Base-by-base conservation (phyloP, 495 filamentous ascomycete species). In the Penicilliopsis zonata region DNA sequence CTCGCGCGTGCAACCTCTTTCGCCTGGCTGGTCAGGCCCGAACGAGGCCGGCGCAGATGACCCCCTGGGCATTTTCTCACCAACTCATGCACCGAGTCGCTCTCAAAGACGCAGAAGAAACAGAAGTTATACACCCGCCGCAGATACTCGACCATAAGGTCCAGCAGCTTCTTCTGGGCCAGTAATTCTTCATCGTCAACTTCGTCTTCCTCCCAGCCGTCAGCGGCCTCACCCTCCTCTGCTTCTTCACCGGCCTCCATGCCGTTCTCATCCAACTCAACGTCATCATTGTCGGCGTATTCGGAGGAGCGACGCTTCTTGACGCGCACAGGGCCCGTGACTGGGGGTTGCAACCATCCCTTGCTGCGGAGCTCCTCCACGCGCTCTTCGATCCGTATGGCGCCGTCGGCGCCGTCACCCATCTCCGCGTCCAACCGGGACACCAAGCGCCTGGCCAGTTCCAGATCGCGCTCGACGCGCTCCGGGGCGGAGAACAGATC, bases 41-140 rank as follows among this genome's bases (percentile, higher is more conserved):
- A 75, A 30, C 86, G 69, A 8, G 90, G 90, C 13, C 90, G 80
- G 36, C 90, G 83, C 32, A 95, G 79, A 67, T 98, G 90, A 15
- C 90, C 90, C 16, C 90, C 90, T 18, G 92, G 86, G 41, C 90
- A 98, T 59, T 98, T 98, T 31, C 92, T 73, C 18, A 80, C 86
- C 30, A 98, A 66, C 52, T 96, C 90, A 47, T 96, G 92, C 22
- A 98, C 77, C 0, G 88, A 95, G 52, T 98, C 90, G 53, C 84
- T 86, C 54, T 95, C 92, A 47, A 95, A 95, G 16, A 98, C 90
- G 56, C 90, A 98, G 65, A 95, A 98, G 65, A 98, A 94, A 64
- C 90, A 98, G 61, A 96, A 95, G 52, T 88, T 94, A 72, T 87
- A 90, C 32, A 95, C 88, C 9, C 90, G 77, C 21, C 90, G 85